phyloP scores from a whole-genome alignment of 2,329 filamentous ascomycete genomes.

The Ophiocordyceps sinensis region DNA sequence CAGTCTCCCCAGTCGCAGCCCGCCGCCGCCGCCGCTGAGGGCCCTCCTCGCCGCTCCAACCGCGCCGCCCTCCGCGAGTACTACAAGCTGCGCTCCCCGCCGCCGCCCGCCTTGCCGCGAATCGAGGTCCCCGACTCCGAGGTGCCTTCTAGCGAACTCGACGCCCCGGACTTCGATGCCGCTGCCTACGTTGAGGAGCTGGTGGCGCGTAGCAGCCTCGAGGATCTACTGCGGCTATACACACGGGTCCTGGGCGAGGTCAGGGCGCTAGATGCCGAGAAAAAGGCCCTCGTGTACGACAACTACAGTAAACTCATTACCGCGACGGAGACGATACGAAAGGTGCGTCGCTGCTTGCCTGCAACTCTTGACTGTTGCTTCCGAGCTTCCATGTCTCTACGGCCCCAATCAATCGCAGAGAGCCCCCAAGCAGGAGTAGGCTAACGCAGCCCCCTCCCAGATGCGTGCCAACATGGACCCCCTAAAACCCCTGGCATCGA shows the following conservation, averaged over 20 bases:
- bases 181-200: slow-evolving; percentile 51
- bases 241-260: slow-evolving; percentile 66
- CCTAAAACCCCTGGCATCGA: slow-evolving; percentile 57
- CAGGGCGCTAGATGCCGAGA: slow-evolving; percentile 80
- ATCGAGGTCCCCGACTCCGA: slow-evolving; percentile 36
- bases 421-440: no score
- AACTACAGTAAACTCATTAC: slow-evolving; percentile 95
- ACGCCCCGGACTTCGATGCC: slow-evolving; percentile 57
- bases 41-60: slow-evolving; percentile 39
- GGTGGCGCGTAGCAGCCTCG: slow-evolving; percentile 47
- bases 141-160: slow-evolving; percentile 56
- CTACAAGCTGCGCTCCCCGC: slow-evolving; percentile 56
- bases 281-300: slow-evolving; percentile 94
- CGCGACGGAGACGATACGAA: slow-evolving; percentile 91
- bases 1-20: background rate
- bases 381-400: background rate
- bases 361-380: background rate
- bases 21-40: background rate
- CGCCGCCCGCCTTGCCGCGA: slow-evolving; percentile 21
- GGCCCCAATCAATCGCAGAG: no score
- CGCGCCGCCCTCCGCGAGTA: slow-evolving; percentile 84
- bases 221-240: slow-evolving; percentile 57
- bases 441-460: slow-evolving; percentile 15
- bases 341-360: slow-evolving; percentile 26
- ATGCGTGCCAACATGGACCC: slow-evolving; percentile 76